These are phyloP conservation scores for Blastocystis hominis DNA, from an alignment of 352 stramenopile genomes.

Conservation along the genomic window DNA sequence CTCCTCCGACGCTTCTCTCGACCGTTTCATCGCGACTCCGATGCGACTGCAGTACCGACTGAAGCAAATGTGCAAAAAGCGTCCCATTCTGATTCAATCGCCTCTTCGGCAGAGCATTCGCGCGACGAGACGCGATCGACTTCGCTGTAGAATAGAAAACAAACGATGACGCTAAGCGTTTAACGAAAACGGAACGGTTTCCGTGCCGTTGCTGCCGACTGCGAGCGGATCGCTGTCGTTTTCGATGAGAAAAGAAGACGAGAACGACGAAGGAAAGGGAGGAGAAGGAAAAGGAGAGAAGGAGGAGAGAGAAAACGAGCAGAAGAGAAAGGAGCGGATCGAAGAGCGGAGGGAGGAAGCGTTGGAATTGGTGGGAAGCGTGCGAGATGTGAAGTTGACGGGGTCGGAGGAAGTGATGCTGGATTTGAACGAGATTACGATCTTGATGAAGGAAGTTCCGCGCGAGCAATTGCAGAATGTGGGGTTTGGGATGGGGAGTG, in stretches of 20 bases:
- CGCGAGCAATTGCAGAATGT: not conserved
- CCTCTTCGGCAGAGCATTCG: not conserved
- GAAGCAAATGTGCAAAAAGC: not conserved
- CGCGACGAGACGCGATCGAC: not conserved
- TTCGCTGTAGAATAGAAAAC: not conserved
- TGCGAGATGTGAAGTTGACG: not conserved
- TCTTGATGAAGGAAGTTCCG: constrained; percentile 25
- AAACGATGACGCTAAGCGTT: not conserved
- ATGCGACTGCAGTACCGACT: constrained; percentile 53
- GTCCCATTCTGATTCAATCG: constrained; percentile 25
- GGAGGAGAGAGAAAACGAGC: not conserved
- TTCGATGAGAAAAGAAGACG: not conserved
- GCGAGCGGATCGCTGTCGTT: too few species aligned
- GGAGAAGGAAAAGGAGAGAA: not conserved
- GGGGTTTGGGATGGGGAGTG: not conserved
- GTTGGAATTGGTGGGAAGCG: not conserved
- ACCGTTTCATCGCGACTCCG: not conserved
- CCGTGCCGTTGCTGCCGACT: not conserved
- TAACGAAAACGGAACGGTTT: not conserved
- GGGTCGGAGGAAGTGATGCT: not conserved
- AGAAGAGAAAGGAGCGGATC: not conserved
- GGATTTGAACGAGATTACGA: not conserved
- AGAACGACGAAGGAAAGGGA: not conserved
- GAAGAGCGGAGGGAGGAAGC: not conserved
- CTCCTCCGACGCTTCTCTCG: not conserved